Evolutionary conservation across 2,329 filamentous ascomycete genomes (phyloP), one percentile per base, ranked within the genome.

Genomic region (Cytospora schulzeri): DNA sequence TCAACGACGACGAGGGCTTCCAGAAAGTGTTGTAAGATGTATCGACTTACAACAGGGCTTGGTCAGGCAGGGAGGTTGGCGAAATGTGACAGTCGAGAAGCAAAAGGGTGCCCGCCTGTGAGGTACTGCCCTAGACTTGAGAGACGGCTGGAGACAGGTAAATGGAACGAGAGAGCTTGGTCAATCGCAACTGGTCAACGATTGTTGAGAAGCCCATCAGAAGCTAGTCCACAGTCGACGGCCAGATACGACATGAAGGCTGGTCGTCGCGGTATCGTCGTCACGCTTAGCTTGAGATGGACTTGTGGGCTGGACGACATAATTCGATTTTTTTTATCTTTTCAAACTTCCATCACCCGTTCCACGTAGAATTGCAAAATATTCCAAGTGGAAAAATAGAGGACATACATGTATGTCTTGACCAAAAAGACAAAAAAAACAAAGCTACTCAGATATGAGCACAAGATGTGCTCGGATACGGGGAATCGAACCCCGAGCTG

Each of bases 401-500:
- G n/a, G 38, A 4, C 17, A 19, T 41, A 8, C 7, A 12, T 9
- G 33, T 35, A 3, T 35, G 5, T 12, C 19, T 22, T 9, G 4
- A 7, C 3, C n/a, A 24, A 3, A 48, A 24, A 48, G 4, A 2
- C 17, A 5, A 24, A 14, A 45, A 45, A 45, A 22, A 24, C 2
- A 48, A 24, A 24, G 11, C 17, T 24, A 24, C 45, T 24, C 22
- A 12, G 22, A 48, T 14, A 7, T 12, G 22, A 12, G n/a, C 11
- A 48, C 19, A 22, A 12, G 9, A 9, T 15, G 24, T 53, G 48
- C 57, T 60, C 57, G 57, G 57, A 60, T 60, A 60, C 58, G 58
- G 58, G 58, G 58, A 60, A 60, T 60, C 58, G 58, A 60, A 60
- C 58, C 58, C 58, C 58, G 58, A 53, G 58, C 58, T 60, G 58